A percentile compares a stretch with the other conserved stretches of the same genome.
Conservation (phyloP, 2,329 filamentous ascomycete genomes). For the Albophoma yamanashiensis region DNA sequence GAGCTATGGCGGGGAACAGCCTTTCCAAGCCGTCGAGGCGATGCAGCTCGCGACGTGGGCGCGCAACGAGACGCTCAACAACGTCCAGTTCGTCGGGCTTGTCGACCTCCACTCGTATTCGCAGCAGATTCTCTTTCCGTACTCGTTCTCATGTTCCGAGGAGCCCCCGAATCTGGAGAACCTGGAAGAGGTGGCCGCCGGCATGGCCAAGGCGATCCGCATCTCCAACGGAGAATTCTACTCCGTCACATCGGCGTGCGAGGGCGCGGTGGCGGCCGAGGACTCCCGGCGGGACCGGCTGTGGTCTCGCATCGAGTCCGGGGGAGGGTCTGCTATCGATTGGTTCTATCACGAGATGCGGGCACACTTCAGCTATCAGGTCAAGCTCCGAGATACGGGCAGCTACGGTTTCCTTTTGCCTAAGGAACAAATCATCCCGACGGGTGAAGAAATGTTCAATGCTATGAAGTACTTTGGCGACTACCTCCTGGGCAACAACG, state of each 20-base stretch:
- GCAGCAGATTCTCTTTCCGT: constrained; percentile 89
- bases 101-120: constrained; percentile 92
- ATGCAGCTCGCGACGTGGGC: constrained; percentile 71
- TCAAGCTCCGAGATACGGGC: constrained; percentile 86
- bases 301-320: constrained; percentile 50
- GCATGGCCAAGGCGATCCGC: constrained; percentile 80
- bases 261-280: constrained; percentile 50
- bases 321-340: constrained; percentile 80
- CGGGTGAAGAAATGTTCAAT: constrained; percentile 76
- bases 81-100: constrained; percentile 70
- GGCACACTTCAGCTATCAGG: constrained; percentile 81
- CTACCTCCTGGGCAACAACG: constrained; percentile 63
- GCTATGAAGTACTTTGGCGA: constrained; percentile 77
- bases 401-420: constrained; percentile 91
- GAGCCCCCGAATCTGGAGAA: constrained; percentile 83
- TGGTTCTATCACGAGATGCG: constrained; percentile 88
- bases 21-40: constrained; percentile 78
- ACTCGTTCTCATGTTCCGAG: constrained; percentile 69
- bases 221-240: constrained; percentile 67
- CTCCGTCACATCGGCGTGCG: constrained; percentile 74
- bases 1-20: constrained; percentile 70
- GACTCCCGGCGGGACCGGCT: constrained; percentile 11
- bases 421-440: constrained; percentile 76
- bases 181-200: constrained; percentile 78
- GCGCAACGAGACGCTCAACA: constrained; percentile 62